Evolutionary conservation across 371 early-diverging fungal genomes (phyloP), one percentile per base, ranked within the genome.

Genomic region (Neoconidiobolus thromboides): DNA sequence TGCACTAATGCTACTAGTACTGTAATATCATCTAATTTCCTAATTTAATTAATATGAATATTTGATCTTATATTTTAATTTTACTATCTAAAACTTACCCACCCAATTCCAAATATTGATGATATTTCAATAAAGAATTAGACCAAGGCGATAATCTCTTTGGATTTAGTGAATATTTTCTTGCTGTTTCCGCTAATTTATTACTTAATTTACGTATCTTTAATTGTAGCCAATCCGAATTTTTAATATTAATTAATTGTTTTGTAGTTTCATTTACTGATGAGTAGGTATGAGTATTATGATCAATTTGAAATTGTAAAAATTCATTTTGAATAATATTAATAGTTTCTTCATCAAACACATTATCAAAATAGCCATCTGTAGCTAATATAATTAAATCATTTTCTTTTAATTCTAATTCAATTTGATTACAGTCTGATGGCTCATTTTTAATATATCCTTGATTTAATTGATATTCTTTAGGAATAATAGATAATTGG

Each of bases 281-380:
- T 2, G 14, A 10, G 26, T 26, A 26, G 26, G 26, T 26, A 26
- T 26, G 26, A 26, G 26, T 26, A 26, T 26, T 26, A 26, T 26
- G 26, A 26, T 26, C 26, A 26, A 26, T 26, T 26, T 26, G 26
- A 15, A 44, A 46, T 15, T 42, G 38, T n/a, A 38, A 7, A 1
- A 53, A 43, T 26, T 68, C 68, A 1, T 66, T 54, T 43, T 79
- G 74, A 5, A 82, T 71, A 37, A 78, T 43, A 43, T 69, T 69
- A 26, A 80, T 61, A 1, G 79, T 78, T 48, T 83, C 83, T 12
- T 77, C 68, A 1, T 78, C 65, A 60, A 76, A 81, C n/a, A 83
- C 78, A 65, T 83, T 83, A 59, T 83, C 83, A 67, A 80, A 81
- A 61, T 79, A 81, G 0, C 83, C 83, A 62, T 83, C 83, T 0